Evolutionary conservation across 208 protist species (phyloP), one percentile per base, ranked within the genome.

Genomic region (Borovskyia barvae): DNA sequence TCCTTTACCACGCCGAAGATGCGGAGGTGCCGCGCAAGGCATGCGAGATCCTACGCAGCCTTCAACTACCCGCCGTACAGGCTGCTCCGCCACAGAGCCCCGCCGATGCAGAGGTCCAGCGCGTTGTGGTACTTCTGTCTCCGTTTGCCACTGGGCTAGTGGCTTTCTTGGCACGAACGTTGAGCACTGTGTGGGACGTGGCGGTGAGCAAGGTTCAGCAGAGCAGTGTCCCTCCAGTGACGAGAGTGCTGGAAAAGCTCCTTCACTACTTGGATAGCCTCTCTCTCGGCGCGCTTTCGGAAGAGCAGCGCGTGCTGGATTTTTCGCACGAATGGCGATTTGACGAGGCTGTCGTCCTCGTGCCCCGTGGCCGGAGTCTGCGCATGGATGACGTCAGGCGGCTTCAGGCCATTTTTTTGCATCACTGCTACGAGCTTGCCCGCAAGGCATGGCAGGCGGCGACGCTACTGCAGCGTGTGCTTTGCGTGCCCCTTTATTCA

Each of bases 141-240:
- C 83, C 85, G 7, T 89, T 93, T 54, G 68, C 79, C 5, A 72
- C 59, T 9, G 80, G 69, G 20, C 70, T 93, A 24, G 54, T 80
- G 22, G 57, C 70, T 8, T 92, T 81, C 55, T 45, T 90, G 25
- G 81, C 75, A 14, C 85, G 89, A 28, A 66, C 77, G 1, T 72
- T 92, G n/a, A 82, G 82, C 54, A 55, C 55, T 15, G 66, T 93
- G 33, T 95, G 89, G 86, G 67, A 87, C 17, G 66, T 70, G 14
- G 30, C 66, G 29, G 28, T 93, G 39, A 51, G 52, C 28, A 79
- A 58, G 52, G 46, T 87, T 30, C 39, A 22, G 37, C 60, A 48
- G 39, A 54, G 19, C 26, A 66, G 26, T 49, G 41, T 64, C 5
- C 49, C 40, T 25, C 24, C 54, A 14, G 49, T 42, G 3, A 35